Base-by-base conservation (phyloP, 2,329 filamentous ascomycete species). In the Biscogniauxia mediterranea region DNA sequence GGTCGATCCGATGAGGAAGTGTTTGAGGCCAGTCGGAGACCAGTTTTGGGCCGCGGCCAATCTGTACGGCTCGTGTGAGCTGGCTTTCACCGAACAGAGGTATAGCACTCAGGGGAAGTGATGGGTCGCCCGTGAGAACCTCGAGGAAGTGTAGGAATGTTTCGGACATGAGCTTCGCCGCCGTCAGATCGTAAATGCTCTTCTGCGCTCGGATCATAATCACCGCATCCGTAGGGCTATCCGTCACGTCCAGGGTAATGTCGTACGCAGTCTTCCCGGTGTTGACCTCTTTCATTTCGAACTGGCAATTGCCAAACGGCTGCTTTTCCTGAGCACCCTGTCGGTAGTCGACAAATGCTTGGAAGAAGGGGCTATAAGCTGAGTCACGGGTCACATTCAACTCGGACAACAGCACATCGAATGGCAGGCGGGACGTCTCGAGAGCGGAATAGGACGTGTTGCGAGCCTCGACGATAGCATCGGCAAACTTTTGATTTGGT, bases 261-360 rank as follows among this genome's bases (percentile, higher is more conserved):
- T 74, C 71, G 58, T 73, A 74, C 0, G 61, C 65, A 1, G 62
- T 73, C 8, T 58, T 51, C 13, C 65, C 67, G 9, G 26, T 26
- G 11, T 57, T 11, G 0, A 58, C 13, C 13, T 56, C 55, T 53
- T 69, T 28, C 1, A 62, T 51, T 25, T 72, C 64, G 23, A 68
- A 63, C 21, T 68, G 58, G 60, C 65, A 67, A 38, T 71, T 60
- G 15, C 69, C 65, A 52, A 69, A 66, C 6, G 63, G 50, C 2
- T 74, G 38, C 64, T 70, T 63, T 52, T 74, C 64, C 4, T 70
- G 65, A 1, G 65, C 60, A 0, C 70, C 71, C 28, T 74, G 74
- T 5, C 79, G 73, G 65, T 83, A 84, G 68, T 84, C 76, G 49
- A 83, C 64, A 20, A 79, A 76, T 0, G 71, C 74, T 60, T 83